These are phyloP conservation scores for Hymenoscyphus scutula DNA, from an alignment of 2,329 filamentous ascomycete genomes.

Conservation along the genomic window DNA sequence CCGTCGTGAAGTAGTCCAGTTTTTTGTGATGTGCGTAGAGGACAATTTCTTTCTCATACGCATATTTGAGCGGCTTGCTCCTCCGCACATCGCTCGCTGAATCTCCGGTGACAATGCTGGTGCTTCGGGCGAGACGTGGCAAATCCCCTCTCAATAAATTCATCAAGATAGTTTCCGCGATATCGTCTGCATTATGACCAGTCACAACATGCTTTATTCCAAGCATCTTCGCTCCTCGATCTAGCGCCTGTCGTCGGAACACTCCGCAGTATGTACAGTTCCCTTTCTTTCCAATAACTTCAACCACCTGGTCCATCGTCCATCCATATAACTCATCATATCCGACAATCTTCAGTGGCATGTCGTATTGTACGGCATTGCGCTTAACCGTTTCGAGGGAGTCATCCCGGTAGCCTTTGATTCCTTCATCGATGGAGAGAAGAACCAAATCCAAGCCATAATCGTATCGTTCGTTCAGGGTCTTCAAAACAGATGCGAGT, in stretches of 20 bases:
- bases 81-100: conserved; percentile 84
- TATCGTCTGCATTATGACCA: conserved; percentile 95
- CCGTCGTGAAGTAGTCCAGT: conserved; percentile 95
- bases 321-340: conserved; percentile 95
- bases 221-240: conserved; percentile 84
- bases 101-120: conserved; percentile 81
- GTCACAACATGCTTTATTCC: conserved; percentile 93
- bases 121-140: conserved; percentile 81
- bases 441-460: conserved; percentile 85
- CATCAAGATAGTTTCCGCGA: conserved; percentile 97
- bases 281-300: conserved; percentile 93
- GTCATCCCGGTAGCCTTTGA: conserved; percentile 95
- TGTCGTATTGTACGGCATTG: conserved; percentile 85
- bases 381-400: conserved; percentile 94
- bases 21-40: conserved; percentile 96
- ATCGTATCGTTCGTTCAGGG: conserved; percentile 82
- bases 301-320: conserved; percentile 99
- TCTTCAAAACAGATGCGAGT: conserved; percentile 89
- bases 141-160: conserved; percentile 90
- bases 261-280: conserved; percentile 99
- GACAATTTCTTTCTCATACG: conserved; percentile 98
- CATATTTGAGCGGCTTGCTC: conserved; percentile 96
- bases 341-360: conserved; percentile 87
- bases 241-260: conserved; percentile 88
- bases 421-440: conserved; percentile 93